Percentiles rank a stretch among this genome's conserved stretches.
These are phyloP conservation scores for Macadamia tetraphylla DNA, from an alignment of 164 flowering plant species.

Conservation along the genomic window DNA sequence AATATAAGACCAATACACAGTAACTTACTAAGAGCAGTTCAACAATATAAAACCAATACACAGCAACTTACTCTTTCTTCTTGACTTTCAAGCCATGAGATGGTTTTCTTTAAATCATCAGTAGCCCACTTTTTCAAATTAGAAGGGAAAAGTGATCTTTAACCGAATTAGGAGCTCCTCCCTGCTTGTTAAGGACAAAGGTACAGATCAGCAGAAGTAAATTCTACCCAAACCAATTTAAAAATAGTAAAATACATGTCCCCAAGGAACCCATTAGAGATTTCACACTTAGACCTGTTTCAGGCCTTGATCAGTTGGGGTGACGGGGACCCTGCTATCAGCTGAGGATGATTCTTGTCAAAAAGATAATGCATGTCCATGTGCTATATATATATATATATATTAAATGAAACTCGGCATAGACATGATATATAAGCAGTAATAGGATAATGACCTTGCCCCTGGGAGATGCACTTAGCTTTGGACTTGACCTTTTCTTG, in stretches of 20 bases:
- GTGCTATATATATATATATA: no score
- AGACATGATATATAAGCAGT: not conserved
- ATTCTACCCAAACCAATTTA: not conserved
- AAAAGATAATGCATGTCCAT: no score
- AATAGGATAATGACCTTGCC: slow-evolving; percentile 43
- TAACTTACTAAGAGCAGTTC: slow-evolving; percentile 28
- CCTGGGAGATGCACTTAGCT: slow-evolving; percentile 32
- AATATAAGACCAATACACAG: not conserved
- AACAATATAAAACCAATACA: no score
- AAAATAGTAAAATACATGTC: not conserved
- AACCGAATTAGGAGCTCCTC: slow-evolving; percentile 22
- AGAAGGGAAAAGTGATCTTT: slow-evolving; percentile 39
- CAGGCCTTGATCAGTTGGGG: not conserved
- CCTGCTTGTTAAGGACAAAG: slow-evolving; percentile 25
- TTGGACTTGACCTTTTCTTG: slow-evolving; percentile 28
- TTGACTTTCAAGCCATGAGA: slow-evolving; percentile 81
- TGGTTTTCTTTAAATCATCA: slow-evolving; percentile 63
- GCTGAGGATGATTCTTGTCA: not conserved
- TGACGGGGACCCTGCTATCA: not conserved
- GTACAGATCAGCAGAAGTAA: not conserved
- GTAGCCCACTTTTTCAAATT: slow-evolving; percentile 73
- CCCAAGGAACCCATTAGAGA: not conserved
- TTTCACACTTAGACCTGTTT: no score
- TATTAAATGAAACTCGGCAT: not conserved
- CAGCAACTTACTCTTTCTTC: slow-evolving; percentile 66